These are phyloP conservation scores for Macrocybe sp. DNA, from an alignment of 1,284 basidiomycete genomes.

Conservation along the genomic window DNA sequence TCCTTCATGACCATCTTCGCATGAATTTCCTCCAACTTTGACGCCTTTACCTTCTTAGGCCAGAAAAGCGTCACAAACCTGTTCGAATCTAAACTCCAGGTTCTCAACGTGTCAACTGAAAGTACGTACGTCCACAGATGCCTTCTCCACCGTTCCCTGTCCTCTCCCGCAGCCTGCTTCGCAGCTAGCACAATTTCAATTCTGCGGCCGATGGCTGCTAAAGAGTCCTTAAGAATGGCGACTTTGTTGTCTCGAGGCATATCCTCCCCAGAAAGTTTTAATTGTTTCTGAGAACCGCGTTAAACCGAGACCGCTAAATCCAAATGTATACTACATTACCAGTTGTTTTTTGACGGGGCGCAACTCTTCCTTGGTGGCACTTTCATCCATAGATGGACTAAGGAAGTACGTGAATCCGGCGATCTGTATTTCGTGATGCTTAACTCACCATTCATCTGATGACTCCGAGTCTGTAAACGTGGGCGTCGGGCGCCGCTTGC, in stretches of 20 bases:
- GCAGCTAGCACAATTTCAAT: conserved; percentile 82
- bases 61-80: conserved; percentile 95
- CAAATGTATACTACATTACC: conserved; percentile 38
- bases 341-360: conserved; percentile 97
- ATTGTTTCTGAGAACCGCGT: conserved; percentile 66
- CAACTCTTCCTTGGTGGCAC: conserved; percentile 90
- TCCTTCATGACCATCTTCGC: conserved; percentile 91
- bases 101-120: background rate
- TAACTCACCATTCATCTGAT: conserved; percentile 77
- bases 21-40: conserved; percentile 89
- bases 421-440: conserved; percentile 1
- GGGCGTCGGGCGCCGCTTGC: conserved; percentile 84
- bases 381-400: conserved; percentile 96
- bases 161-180: conserved; percentile 75
- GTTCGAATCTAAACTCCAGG: conserved; percentile 12
- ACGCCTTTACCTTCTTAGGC: conserved; percentile 94
- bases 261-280: conserved; percentile 89
- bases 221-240: conserved; percentile 90
- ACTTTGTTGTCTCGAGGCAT: conserved; percentile 95
- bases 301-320: background rate
- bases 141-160: conserved; percentile 82
- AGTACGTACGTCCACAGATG: conserved; percentile 91
- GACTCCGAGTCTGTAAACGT: conserved; percentile 90
- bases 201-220: conserved; percentile 89
- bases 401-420: background rate